Percentiles rank a stretch among this genome's conserved stretches.
Conservation (phyloP, 192 early-diverging fungal genomes). For the Phycomyces blakesleeanus region DNA sequence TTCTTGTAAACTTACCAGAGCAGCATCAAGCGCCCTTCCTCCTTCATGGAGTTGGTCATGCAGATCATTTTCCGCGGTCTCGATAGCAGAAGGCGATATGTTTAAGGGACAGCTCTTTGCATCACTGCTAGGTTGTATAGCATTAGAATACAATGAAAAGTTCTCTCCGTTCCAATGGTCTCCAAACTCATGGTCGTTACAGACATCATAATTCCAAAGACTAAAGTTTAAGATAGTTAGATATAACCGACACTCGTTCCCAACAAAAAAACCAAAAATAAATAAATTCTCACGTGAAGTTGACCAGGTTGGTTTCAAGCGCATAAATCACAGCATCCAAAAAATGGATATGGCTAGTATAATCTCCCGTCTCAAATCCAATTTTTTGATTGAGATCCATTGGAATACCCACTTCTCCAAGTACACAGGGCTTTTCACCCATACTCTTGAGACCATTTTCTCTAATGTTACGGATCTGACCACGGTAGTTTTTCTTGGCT, state of each 20-base stretch:
- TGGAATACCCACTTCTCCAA: slow-evolving; percentile 83
- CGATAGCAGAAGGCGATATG: background rate
- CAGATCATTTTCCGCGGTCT: background rate
- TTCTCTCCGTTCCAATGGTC: slow-evolving; percentile 88
- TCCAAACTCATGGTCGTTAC: slow-evolving; percentile 73
- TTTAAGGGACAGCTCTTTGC: background rate
- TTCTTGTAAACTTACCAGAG: slow-evolving; percentile 46
- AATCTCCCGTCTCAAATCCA: slow-evolving; percentile 72
- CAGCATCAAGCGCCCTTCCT: slow-evolving; percentile 75
- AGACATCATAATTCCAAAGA: slow-evolving; percentile 84
- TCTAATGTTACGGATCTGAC: slow-evolving; percentile 68
- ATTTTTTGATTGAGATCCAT: slow-evolving; percentile 80
- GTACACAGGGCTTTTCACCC: slow-evolving; percentile 61
- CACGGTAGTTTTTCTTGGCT: slow-evolving; percentile 69
- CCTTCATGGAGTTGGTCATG: slow-evolving; percentile 55
- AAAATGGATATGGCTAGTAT: slow-evolving; percentile 67
- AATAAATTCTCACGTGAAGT: slow-evolving; percentile 76
- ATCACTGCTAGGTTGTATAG: background rate
- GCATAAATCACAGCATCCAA: slow-evolving; percentile 72
- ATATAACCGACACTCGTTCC: background rate
- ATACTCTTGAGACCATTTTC: slow-evolving; percentile 52
- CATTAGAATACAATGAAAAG: slow-evolving; percentile 67
- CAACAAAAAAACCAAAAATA: too few species aligned
- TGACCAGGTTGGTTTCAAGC: slow-evolving; percentile 69
- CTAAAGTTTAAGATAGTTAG: slow-evolving; percentile 26